Evolutionary conservation across 495 filamentous ascomycete species (phyloP).

Genomic region (Pseudevernia furfuracea): DNA sequence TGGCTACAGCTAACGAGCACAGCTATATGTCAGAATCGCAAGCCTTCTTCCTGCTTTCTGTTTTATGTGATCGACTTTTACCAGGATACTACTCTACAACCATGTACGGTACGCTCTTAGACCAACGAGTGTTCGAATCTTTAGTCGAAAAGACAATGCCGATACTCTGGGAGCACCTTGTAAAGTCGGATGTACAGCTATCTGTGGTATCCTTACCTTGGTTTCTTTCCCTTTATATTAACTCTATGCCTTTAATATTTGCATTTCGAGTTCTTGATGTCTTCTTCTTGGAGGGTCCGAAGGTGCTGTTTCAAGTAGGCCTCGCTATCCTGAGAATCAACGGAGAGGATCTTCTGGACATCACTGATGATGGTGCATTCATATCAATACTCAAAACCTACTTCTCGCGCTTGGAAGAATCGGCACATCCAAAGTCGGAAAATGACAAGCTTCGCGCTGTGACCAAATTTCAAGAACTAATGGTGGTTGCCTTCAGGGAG

Average conservation of each 20-base stretch:
- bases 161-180: constrained; percentile 93
- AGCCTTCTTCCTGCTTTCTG: constrained; percentile 88
- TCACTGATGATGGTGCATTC: constrained; percentile 90
- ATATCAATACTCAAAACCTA: constrained; percentile 94
- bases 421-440: constrained; percentile 87
- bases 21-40: constrained; percentile 95
- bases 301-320: constrained; percentile 94
- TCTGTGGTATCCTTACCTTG: constrained; percentile 96
- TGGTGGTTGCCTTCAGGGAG: constrained; percentile 98
- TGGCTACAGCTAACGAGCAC: constrained; percentile 24
- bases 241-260: constrained; percentile 97
- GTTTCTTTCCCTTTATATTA: constrained; percentile 98
- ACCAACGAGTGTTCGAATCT: constrained; percentile 94
- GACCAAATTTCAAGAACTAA: constrained; percentile 92
- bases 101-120: constrained; percentile 96
- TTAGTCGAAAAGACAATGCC: constrained; percentile 98
- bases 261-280: constrained; percentile 94
- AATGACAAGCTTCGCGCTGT: constrained; percentile 89
- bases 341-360: constrained; percentile 93
- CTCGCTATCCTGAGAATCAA: constrained; percentile 95
- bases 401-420: constrained; percentile 87
- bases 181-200: constrained; percentile 93
- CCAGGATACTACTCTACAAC: constrained; percentile 97
- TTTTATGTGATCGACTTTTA: constrained; percentile 84
- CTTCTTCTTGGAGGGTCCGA: constrained; percentile 96